Evolutionary conservation across 2,329 filamentous ascomycete species (phyloP), one percentile per base, ranked within the genome.

Genomic region (Rugonectria rugulosa): DNA sequence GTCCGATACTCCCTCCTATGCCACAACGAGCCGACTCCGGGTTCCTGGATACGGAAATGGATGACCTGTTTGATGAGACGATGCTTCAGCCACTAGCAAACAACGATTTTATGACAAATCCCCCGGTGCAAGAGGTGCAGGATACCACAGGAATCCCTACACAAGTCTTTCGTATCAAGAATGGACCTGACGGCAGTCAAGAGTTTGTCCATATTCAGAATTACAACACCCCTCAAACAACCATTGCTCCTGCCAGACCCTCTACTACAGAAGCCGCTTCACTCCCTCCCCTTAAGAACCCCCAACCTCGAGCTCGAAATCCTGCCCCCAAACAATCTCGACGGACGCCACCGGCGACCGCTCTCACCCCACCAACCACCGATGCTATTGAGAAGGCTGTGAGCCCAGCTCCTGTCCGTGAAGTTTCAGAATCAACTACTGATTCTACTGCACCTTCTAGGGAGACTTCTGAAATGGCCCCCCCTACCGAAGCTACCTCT

Each of bases 11-110:
- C 44, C 86, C 86, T 7, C 83, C 85, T 0, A 87, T 88, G 78
- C 82, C 87, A 21, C 86, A 87, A 47, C 81, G 82, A 5, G 80
- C 88, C 60, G 91, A 96, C 69, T 93, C 91, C 12, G 91, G 90
- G 2, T 96, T 96, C 68, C 90, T 93, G 83, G 95, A 90, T 69
- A 89, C 89, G n/a, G 84, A 86, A 6, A 72, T 89, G 14, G 83
- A 89, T n/a, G 86, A 89, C 21, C 79, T 87, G 6, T 84, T 91
- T 56, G 88, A 88, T 31, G 85, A 90, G 20, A 81, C 85, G 12
- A 74, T 78, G 2, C 72, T 76, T 11, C 78, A 79, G 53, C 67
- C 75, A n/a, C 63, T 77, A 7, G 71, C 74, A 11, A 72, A 71
- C 21, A 68, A 69, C 14, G 70, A 70, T 9, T 53, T 69, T 3